Evolutionary conservation across 257 asterid species (phyloP).

Genomic region (Misopates orontium): DNA sequence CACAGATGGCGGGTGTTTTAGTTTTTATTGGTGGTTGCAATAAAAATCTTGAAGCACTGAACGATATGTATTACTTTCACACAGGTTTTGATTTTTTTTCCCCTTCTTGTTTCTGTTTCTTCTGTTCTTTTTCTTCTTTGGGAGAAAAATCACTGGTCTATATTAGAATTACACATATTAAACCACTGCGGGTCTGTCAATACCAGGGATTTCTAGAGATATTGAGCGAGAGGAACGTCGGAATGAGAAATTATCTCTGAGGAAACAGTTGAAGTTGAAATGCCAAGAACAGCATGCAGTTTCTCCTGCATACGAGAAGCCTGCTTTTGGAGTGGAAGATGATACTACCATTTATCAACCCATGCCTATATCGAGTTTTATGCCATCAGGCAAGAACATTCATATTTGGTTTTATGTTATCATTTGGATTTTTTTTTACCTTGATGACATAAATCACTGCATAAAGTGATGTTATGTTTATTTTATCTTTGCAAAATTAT

Average conservation of each 20-base stretch:
- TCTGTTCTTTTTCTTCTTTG: neutral
- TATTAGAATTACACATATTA: slow-evolving; percentile 20
- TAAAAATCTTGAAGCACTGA: slow-evolving; percentile 91
- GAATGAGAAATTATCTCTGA: slow-evolving; percentile 74
- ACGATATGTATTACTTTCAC: slow-evolving; percentile 79
- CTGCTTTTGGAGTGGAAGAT: slow-evolving; percentile 43
- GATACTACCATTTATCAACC: slow-evolving; percentile 57
- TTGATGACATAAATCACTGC: too few relatives aligned
- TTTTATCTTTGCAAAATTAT: too few relatives aligned
- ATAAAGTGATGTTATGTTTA: too few relatives aligned
- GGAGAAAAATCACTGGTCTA: slow-evolving; percentile 22
- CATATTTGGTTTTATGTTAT: slow-evolving; percentile 4
- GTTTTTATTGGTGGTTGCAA: slow-evolving; percentile 93
- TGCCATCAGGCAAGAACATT: slow-evolving; percentile 62
- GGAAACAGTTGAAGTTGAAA: slow-evolving; percentile 88
- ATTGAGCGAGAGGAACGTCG: slow-evolving; percentile 68
- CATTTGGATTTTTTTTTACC: too few relatives aligned
- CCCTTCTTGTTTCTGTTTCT: slow-evolving; percentile 28
- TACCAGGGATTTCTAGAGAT: slow-evolving; percentile 66
- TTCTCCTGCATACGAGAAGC: slow-evolving; percentile 41
- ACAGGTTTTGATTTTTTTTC: slow-evolving; percentile 58
- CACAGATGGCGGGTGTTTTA: slow-evolving; percentile 82
- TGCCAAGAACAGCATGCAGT: slow-evolving; percentile 60
- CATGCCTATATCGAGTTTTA: slow-evolving; percentile 58
- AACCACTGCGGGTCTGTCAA: slow-evolving; percentile 15